Conservation (phyloP, 371 early-diverging fungal genomes). For the Mortierella sp. region DNA sequence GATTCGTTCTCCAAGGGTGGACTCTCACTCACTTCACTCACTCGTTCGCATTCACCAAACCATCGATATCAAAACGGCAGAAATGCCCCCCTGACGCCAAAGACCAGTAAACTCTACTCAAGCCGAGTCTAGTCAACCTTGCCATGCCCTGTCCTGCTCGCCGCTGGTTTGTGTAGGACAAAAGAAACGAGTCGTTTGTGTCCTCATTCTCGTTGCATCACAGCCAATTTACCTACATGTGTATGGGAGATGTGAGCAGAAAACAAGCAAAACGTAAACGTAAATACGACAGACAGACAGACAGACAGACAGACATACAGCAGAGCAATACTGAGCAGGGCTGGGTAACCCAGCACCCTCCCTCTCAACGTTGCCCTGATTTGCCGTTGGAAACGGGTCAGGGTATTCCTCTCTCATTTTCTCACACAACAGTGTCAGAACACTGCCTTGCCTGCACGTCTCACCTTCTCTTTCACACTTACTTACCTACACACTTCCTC, state of each 20-base stretch:
- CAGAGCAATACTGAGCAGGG: not conserved
- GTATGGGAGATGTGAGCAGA: not conserved
- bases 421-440: not conserved
- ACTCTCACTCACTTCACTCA: not conserved
- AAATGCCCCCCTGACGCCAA: not conserved
- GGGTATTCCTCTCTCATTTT: not conserved
- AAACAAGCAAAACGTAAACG: not conserved
- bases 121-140: not conserved
- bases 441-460: not conserved
- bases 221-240: not conserved
- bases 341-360: not conserved
- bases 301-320: not conserved
- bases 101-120: not conserved
- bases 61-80: conserved; percentile 15
- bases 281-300: not conserved
- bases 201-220: too few species aligned
- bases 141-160: not conserved
- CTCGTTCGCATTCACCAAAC: not conserved
- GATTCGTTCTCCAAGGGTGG: not conserved
- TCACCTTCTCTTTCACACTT: not conserved
- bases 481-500: not conserved
- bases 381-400: not conserved
- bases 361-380: not conserved
- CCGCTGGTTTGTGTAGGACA: not conserved
- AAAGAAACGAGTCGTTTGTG: not conserved